Conservation (phyloP, 345 rosid species). For the Capsella bursapastoris region DNA sequence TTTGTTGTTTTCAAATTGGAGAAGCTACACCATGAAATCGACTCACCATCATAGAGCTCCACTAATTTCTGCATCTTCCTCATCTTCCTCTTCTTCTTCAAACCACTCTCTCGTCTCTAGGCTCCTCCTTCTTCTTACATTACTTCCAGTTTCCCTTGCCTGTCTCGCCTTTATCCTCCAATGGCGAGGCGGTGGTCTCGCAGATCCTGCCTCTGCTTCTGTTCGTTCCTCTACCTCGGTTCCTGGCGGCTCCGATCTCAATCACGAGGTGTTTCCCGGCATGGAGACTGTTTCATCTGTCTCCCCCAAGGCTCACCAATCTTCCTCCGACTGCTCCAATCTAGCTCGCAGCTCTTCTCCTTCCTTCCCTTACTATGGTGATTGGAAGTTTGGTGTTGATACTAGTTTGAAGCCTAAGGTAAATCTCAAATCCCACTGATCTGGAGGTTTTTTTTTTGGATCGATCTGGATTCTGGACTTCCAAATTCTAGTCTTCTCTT, state of each 20-base stretch:
- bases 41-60: conserved; percentile 67
- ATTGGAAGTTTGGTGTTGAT: conserved; percentile 75
- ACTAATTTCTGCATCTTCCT: conserved; percentile 46
- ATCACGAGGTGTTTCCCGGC: conserved; percentile 82
- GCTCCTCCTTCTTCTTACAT: conserved; percentile 77
- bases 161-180: conserved; percentile 86
- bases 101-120: conserved; percentile 56
- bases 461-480: conserved; percentile 32
- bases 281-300: conserved; percentile 78
- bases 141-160: conserved; percentile 88
- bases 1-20: not conserved
- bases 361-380: conserved; percentile 74
- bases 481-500: not conserved
- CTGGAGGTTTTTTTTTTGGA: not conserved
- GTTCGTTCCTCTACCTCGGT: conserved; percentile 58
- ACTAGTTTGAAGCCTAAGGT: conserved; percentile 73
- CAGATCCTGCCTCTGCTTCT: conserved; percentile 62
- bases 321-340: conserved; percentile 62
- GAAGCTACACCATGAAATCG: conserved; percentile 62
- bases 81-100: conserved; percentile 48
- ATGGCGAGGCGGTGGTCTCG: conserved; percentile 81
- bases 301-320: conserved; percentile 62
- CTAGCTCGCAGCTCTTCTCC: conserved; percentile 75
- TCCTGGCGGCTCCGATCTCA: conserved; percentile 64
- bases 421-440: not conserved